Base-by-base conservation (phyloP, 2,329 filamentous ascomycete species). In the Albophoma yamanashiensis region DNA sequence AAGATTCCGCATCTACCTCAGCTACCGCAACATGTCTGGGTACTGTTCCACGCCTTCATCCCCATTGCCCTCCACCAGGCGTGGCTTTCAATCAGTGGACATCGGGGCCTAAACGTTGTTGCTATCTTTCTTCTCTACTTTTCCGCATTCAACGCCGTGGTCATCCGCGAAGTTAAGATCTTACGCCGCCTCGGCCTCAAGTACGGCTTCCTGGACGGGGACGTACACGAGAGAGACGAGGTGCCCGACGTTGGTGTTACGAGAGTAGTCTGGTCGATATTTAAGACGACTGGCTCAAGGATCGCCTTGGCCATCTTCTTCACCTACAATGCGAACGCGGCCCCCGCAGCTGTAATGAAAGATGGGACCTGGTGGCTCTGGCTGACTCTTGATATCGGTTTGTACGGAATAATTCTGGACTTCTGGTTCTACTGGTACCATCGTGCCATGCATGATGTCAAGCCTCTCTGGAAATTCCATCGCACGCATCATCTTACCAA, bases 401-500 rank as follows among this genome's bases (percentile, higher is more conserved):
- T 77, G 0, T 78, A 78, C 61, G 71, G 70, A 4, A 69, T 78
- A 57, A 66, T 78, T 11, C 68, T 78, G 7, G 76, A 78, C 63
- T 76, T 77, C 56, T 78, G 74, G 74, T 77, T 76, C 64, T 77
- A 77, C 65, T 70, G 72, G 70, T 63, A 63, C 25, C 61, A 63
- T 62, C 72, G 75, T 3, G 53, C 69, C 20, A 77, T 76, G 73
- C 76, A 78, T 61, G 75, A 77, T 58, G 56, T 74, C 20, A 65
- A 69, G 22, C 64, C 60, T 1, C 68, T 78, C 15, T 78, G 76
- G 76, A 70, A 74, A 53, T 77, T 70, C 57, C 76, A 78, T 67
- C 73, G 74, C 58, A 78, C 75, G 1, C 76, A 78, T 60, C 76
- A 78, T 63, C 64, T 77, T 4, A 76, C 75, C 47, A 78, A 78